phyloP scores from a whole-genome alignment of 176 grass and related monocot species.

The Paspalum vaginatum region DNA sequence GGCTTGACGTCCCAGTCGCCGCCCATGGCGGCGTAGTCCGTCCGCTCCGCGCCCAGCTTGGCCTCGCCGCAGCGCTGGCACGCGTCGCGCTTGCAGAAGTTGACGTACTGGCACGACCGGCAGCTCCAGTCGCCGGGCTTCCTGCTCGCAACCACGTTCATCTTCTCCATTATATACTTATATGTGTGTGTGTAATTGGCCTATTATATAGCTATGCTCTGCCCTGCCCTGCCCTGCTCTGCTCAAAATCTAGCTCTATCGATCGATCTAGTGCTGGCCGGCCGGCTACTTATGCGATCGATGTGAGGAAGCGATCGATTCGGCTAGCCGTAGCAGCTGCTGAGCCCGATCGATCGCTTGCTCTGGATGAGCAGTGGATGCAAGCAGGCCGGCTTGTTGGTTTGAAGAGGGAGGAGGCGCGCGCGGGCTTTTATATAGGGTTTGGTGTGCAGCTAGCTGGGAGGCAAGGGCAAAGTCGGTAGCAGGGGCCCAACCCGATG shows the following conservation, averaged over 20 bases:
- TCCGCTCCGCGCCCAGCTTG: slow-evolving; percentile 58
- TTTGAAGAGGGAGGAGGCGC: slow-evolving; percentile 43
- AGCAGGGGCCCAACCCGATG: slow-evolving; percentile 6
- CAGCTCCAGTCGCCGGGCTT: slow-evolving; percentile 92
- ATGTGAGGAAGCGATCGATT: slow-evolving; percentile 9
- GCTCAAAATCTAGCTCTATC: no score
- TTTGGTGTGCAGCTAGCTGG: slow-evolving; percentile 46
- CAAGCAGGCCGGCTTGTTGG: neutral
- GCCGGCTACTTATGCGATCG: neutral
- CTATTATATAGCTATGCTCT: no score
- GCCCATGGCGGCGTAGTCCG: slow-evolving; percentile 42
- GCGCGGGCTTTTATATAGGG: slow-evolving; percentile 75
- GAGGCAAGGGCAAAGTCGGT: slow-evolving; percentile 3
- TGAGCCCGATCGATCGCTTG: neutral
- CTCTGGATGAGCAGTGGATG: slow-evolving; percentile 11
- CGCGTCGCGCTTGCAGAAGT: slow-evolving; percentile 85
- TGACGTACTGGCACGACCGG: slow-evolving; percentile 84
- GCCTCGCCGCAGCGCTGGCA: slow-evolving; percentile 83
- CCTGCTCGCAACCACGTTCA: slow-evolving; percentile 57
- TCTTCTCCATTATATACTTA: slow-evolving; percentile 39
- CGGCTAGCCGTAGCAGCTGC: slow-evolving; percentile 10
- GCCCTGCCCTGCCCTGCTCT: no score
- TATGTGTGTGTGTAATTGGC: no score
- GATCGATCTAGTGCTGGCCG: neutral
- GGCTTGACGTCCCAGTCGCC: slow-evolving; percentile 86